Evolutionary conservation across 1,284 basidiomycete species (phyloP).

Genomic region (Nidula niveotomentosa): DNA sequence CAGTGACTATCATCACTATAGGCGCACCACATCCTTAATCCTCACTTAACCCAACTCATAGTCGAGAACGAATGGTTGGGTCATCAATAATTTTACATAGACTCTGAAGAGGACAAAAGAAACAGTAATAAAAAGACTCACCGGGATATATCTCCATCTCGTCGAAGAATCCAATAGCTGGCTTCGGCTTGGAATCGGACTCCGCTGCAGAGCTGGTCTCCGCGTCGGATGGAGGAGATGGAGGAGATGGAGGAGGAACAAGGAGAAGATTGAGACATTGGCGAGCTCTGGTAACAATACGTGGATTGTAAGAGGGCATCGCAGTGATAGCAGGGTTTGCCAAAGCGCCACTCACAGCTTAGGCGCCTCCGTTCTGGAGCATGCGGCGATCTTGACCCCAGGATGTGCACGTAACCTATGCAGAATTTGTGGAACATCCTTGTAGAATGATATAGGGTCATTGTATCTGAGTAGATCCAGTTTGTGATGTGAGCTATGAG

Average conservation of each 20-base stretch:
- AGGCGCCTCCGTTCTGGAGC: constrained; percentile 73
- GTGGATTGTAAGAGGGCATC: no score
- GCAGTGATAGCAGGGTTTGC: no score
- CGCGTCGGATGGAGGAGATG: constrained; percentile 16
- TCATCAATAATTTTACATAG: no score
- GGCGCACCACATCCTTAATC: no score
- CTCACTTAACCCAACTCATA: no score
- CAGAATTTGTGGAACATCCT: constrained; percentile 77
- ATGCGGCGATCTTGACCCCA: constrained; percentile 67
- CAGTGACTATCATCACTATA: no score
- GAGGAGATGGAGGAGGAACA: constrained; percentile 47
- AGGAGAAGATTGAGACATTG: constrained; percentile 72
- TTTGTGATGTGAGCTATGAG: no score
- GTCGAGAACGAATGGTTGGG: no score
- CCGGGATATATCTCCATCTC: constrained; percentile 86
- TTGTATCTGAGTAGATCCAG: constrained; percentile 41
- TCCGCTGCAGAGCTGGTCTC: constrained; percentile 10
- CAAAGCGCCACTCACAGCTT: constrained; percentile 54
- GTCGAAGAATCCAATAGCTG: constrained; percentile 73
- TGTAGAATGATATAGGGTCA: constrained; percentile 65
- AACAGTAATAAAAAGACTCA: constrained; percentile 16
- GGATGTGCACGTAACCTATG: constrained; percentile 50
- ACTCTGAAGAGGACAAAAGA: no score
- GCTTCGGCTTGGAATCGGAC: constrained; percentile 22
- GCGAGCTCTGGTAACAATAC: constrained; percentile 53